Conservation (phyloP, 2,329 filamentous ascomycete species). For the Cryphonectria japonica region DNA sequence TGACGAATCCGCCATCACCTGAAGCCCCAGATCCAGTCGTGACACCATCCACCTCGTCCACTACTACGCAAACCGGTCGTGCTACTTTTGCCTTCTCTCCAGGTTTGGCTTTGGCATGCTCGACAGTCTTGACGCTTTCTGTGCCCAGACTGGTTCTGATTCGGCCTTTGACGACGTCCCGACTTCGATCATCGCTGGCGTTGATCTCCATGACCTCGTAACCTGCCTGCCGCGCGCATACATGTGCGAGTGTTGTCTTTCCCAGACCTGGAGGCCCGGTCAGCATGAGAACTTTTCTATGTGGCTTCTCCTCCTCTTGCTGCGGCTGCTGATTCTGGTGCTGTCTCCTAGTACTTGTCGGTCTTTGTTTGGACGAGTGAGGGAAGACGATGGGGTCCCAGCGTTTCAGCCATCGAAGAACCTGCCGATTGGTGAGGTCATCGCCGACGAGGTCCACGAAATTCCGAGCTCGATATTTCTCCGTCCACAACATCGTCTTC, state of each 20-base stretch:
- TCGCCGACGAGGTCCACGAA: conserved; percentile 96
- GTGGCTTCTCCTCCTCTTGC: conserved; percentile 70
- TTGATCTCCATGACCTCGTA: conserved; percentile 98
- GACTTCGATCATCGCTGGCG: conserved; percentile 91
- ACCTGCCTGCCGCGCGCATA: conserved; percentile 91
- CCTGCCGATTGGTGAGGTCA: conserved; percentile 87
- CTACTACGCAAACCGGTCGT: conserved; percentile 87
- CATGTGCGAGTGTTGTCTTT: conserved; percentile 95
- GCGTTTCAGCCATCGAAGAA: conserved; percentile 89
- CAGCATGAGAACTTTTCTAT: conserved; percentile 86
- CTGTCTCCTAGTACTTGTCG: conserved; percentile 48
- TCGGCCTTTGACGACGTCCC: conserved; percentile 84
- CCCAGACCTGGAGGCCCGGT: conserved; percentile 92
- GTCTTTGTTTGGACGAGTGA: conserved; percentile 65
- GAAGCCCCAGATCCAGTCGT: conserved; percentile 76
- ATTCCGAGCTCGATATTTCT: conserved; percentile 91
- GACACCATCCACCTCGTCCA: conserved; percentile 96
- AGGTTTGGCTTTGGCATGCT: conserved; percentile 54
- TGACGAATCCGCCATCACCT: conserved; percentile 93
- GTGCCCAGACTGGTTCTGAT: conserved; percentile 93
- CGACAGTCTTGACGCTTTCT: conserved; percentile 83
- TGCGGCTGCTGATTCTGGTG: conserved; percentile 47
- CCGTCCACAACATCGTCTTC: conserved; percentile 80
- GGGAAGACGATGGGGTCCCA: conserved; percentile 96
- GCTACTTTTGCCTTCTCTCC: conserved; percentile 65